Percentiles rank a stretch among this genome's conserved stretches.
phyloP scores from a whole-genome alignment of 345 rosid genomes.

The Populus simonii region DNA sequence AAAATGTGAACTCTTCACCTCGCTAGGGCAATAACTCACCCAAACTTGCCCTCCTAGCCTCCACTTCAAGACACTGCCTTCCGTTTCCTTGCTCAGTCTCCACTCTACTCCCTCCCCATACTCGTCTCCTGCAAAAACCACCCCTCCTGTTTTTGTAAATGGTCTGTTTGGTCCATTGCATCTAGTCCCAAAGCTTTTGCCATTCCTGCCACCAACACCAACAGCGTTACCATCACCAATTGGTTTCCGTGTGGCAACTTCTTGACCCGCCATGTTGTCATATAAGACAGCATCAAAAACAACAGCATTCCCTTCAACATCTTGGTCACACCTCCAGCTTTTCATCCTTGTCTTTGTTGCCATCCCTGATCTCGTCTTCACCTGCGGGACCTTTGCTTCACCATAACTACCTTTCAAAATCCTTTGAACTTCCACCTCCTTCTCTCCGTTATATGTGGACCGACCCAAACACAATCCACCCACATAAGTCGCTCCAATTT shows the following conservation, averaged over 20 bases:
- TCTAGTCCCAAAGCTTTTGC: conserved; percentile 7
- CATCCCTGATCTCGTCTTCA: conserved; percentile 52
- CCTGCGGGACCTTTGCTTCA: conserved; percentile 38
- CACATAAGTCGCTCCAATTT: conserved; percentile 70
- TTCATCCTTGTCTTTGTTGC: conserved; percentile 48
- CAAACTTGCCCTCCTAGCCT: conserved; percentile 76
- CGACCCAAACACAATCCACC: conserved; percentile 70
- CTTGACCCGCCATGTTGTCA: conserved; percentile 48
- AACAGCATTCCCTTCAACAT: conserved; percentile 70
- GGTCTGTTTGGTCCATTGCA: conserved; percentile 36
- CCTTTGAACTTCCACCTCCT: conserved; percentile 47
- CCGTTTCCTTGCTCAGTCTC: conserved; percentile 87
- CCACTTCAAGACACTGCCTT: conserved; percentile 90
- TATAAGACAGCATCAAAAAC: conserved; percentile 66
- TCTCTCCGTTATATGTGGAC: conserved; percentile 53
- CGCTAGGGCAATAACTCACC: conserved; percentile 71
- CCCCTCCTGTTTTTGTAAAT: conserved; percentile 71
- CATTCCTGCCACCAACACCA: not conserved
- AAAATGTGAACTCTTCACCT: conserved; percentile 40
- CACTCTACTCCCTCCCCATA: conserved; percentile 66
- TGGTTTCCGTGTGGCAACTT: conserved; percentile 32
- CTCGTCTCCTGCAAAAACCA: conserved; percentile 70
- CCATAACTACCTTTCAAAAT: conserved; percentile 37
- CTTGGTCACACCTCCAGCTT: conserved; percentile 84
- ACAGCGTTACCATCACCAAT: not conserved